Base-by-base conservation (phyloP, 345 rosid species). In the Murraya paniculata region DNA sequence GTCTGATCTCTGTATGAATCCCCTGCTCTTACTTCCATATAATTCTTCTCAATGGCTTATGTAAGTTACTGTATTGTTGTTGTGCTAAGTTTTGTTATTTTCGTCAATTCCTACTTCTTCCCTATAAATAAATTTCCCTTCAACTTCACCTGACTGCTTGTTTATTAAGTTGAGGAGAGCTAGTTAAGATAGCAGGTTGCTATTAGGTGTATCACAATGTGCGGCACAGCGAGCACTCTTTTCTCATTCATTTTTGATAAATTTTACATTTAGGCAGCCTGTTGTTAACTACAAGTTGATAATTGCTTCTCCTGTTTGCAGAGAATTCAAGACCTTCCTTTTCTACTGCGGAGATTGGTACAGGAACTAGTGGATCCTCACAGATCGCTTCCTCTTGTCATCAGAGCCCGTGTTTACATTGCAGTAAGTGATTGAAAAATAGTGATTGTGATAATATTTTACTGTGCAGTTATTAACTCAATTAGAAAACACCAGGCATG, bases 241-340 rank as follows among this genome's bases (percentile, higher is more conserved):
- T 60, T 25, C 64, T 38, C 18, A 27, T 41, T 62, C 60, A 45
- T 62, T 69, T 62, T 41, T 41, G 45, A 41, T 74, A 3, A 28
- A 4, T 74, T 39, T 41, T 5, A 41, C 39, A 0, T 73, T 57
- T 59, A 73, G 21, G 76, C 48, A n/a, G 66, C 25, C 11, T 38
- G 24, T 50, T 2, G 38, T 38, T 73, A 59, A 25, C 56, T 8
- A 36, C 33, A 39, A 35, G 24, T 73, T 41, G 62, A 41, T 28
- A 61, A 41, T 60, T 74, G 60, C 45, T 64, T 74, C 30, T 74
- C 38, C 33, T 62, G 41, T 28, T 35, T 65, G 31, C 89, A 96
- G 98, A 88, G 94, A 85, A 75, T 94, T 86, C 97, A 82, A 88
- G 99, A 96, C 82, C 98, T 96, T 81, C 98, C 99, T 33, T 96